Evolutionary conservation across 2,329 filamentous ascomycete genomes (phyloP).

Genomic region (Lasiodiplodia gonubiensis): DNA sequence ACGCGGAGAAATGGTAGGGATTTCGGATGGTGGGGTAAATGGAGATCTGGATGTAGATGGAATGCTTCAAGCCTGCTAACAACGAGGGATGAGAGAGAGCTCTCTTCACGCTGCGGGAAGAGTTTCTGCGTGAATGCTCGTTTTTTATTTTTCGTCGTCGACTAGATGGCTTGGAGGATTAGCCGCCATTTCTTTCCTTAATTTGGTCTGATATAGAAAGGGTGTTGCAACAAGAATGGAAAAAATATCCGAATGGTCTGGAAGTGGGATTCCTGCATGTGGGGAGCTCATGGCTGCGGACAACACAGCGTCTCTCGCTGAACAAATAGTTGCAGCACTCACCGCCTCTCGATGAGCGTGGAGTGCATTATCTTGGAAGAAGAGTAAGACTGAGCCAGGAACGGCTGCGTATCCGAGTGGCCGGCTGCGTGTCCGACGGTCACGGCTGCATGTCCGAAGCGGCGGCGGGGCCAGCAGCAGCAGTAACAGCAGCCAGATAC

Average conservation of each 20-base stretch:
- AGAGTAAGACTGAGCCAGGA: not conserved
- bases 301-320: not conserved
- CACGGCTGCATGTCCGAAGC: too few species aligned
- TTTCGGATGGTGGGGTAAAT: too few species aligned
- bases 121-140: too few species aligned
- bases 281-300: not conserved
- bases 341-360: not conserved
- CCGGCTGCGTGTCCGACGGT: too few species aligned
- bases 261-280: slow-evolving; percentile 12
- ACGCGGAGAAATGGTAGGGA: too few species aligned
- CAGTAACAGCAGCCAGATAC: not conserved
- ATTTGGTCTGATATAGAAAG: not conserved
- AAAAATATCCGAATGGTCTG: slow-evolving; percentile 7
- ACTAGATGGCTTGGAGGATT: not conserved
- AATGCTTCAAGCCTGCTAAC: too few species aligned
- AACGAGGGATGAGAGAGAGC: too few species aligned
- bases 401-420: too few species aligned
- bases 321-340: not conserved
- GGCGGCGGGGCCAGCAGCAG: too few species aligned
- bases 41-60: too few species aligned
- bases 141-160: too few species aligned
- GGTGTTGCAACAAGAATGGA: not conserved
- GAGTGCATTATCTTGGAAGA: not conserved
- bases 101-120: too few species aligned
- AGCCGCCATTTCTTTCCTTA: slow-evolving; percentile 3